These are phyloP conservation scores for Aspergillus sergii DNA, from an alignment of 2,329 filamentous ascomycete genomes.

Conservation along the genomic window DNA sequence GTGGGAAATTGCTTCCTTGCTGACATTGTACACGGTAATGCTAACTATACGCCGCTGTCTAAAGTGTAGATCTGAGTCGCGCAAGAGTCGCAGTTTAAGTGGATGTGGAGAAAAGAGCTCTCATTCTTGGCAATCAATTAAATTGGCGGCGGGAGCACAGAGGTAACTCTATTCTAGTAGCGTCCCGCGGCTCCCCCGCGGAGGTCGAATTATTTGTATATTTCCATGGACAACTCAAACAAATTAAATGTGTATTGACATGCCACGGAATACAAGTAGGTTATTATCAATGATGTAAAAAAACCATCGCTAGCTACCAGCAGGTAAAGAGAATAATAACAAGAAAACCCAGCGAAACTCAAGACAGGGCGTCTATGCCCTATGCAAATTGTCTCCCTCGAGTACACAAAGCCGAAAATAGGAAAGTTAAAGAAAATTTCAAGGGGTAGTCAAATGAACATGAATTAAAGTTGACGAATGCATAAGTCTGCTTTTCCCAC, in stretches of 20 bases:
- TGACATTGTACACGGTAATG: constrained; percentile 26
- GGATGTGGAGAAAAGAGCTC: neutral
- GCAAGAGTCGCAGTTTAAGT: neutral
- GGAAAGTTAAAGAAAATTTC: constrained; percentile 22
- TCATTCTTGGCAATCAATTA: neutral
- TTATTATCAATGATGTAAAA: constrained; percentile 46
- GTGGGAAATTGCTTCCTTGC: constrained; percentile 39
- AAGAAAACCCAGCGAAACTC: constrained; percentile 35
- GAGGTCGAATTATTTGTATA: neutral
- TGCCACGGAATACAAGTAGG: constrained; percentile 43
- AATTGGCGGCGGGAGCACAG: neutral
- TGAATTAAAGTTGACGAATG: constrained; percentile 33
- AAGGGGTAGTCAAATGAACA: constrained; percentile 40
- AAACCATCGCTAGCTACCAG: constrained; percentile 47
- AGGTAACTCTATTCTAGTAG: neutral
- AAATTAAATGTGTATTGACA: constrained; percentile 45
- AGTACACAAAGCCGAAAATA: constrained; percentile 32
- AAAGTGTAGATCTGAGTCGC: neutral
- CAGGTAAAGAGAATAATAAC: constrained; percentile 38
- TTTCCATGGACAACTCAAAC: constrained; percentile 10
- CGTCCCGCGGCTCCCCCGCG: neutral
- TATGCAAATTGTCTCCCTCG: constrained; percentile 33
- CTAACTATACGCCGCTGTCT: neutral
- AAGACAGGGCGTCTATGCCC: constrained; percentile 16
- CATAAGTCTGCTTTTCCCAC: constrained; percentile 28